Evolutionary conservation across 2,329 filamentous ascomycete species (phyloP), one percentile per base, ranked within the genome.

Genomic region (Talaromyces amestolkiae): DNA sequence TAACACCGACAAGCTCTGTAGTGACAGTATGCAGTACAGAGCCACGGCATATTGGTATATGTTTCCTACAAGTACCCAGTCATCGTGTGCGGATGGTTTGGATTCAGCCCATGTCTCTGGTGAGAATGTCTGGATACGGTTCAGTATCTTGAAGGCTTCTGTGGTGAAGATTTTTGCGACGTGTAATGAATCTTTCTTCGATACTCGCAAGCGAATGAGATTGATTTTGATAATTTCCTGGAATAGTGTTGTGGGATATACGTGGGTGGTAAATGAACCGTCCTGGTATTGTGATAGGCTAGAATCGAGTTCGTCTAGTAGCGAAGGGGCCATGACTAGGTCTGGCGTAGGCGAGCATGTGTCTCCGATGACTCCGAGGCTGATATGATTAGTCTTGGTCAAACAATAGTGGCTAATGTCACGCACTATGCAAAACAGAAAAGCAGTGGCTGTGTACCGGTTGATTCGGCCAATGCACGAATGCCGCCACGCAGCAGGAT

Each of bases 11-110:
- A 76, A 15, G 65, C 74, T 76, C 65, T 77, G 77, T 10, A 80
- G 70, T 3, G 79, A 78, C 1, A 70, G 71, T 63, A 79, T 72
- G 69, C 75, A 78, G 68, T 79, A 80, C 3, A 80, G 51, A 15
- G 72, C 68, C 11, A 73, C 68, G 7, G 79, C 71, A 9, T 71
- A 69, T 54, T 75, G 74, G 60, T 75, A 75, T n/a, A 74, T 66
- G 8, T 68, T 67, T 15, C 70, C 74, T 27, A 78, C 53, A 10
- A 77, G 68, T 3, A 71, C 49, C 72, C 76, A 76, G 33, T 73
- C 69, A 35, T 72, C 51, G 13, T 66, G 67, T 0, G 69, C 67
- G 2, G 41, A 65, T 8, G 68, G 64, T 45, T 62, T 59, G 11
- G 70, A 70, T 11, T 68, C 65, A 5, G 72, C 71, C 74, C 77